These are phyloP conservation scores for Jasminum sambac DNA, from an alignment of 257 asterid genomes.

Conservation along the genomic window DNA sequence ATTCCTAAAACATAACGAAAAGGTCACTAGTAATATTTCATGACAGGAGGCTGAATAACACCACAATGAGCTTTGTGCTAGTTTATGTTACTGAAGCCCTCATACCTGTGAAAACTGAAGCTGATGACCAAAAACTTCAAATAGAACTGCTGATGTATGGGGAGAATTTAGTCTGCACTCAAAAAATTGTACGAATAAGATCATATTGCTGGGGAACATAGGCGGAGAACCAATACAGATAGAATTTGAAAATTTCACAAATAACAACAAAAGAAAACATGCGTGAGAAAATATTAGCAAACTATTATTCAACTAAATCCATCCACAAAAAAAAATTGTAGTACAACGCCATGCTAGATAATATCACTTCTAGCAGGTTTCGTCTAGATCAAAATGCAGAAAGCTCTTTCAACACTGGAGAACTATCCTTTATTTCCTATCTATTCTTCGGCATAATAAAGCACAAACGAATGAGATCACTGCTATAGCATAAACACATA, in stretches of 20 bases:
- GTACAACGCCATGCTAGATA: background rate
- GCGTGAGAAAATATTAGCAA: constrained; percentile 1
- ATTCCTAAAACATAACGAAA: too few relatives aligned
- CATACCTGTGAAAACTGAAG: constrained; percentile 95
- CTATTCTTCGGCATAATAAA: background rate
- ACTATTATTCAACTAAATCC: background rate
- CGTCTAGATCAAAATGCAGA: background rate
- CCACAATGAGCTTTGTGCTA: constrained; percentile 5
- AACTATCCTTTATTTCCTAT: background rate
- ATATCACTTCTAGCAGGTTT: too few relatives aligned
- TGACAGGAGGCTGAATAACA: background rate
- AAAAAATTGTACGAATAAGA: background rate
- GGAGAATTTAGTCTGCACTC: constrained; percentile 86
- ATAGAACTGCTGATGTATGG: constrained; percentile 63
- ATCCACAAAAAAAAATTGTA: background rate
- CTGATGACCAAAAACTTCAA: constrained; percentile 85
- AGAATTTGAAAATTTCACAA: background rate
- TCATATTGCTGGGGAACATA: background rate
- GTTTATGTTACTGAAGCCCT: background rate
- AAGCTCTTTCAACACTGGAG: background rate
- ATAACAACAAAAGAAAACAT: background rate
- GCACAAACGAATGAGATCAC: background rate
- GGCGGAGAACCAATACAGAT: background rate
- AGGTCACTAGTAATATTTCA: too few relatives aligned
- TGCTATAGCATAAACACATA: background rate